These are phyloP conservation scores for Letharia columbiana DNA, from an alignment of 495 filamentous ascomycete species.

Conservation along the genomic window DNA sequence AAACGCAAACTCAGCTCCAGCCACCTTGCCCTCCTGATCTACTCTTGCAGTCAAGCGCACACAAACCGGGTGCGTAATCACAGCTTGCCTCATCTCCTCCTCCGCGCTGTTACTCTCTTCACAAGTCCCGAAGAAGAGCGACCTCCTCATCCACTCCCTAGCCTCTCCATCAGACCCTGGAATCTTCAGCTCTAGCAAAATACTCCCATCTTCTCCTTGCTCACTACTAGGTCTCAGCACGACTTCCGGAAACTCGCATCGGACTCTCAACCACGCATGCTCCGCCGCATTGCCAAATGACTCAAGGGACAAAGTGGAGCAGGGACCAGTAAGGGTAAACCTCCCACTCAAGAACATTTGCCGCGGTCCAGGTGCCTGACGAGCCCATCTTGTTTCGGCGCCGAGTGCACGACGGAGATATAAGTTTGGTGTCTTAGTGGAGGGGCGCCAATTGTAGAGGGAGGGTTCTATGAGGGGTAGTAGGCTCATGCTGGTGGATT, in stretches of 20 bases:
- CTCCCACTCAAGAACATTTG: constrained; percentile 11
- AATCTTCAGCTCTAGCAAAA: background rate
- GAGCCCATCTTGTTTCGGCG: background rate
- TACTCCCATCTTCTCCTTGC: background rate
- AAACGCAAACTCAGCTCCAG: constrained; percentile 8
- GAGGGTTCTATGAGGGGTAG: background rate
- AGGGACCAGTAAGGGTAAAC: background rate
- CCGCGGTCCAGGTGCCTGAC: background rate
- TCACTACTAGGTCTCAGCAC: background rate
- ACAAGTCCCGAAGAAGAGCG: background rate
- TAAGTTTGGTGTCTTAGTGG: background rate
- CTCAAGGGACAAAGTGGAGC: background rate
- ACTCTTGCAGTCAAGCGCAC: constrained; percentile 1
- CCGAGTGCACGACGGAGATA: constrained; percentile 9
- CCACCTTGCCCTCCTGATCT: background rate
- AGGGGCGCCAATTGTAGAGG: background rate
- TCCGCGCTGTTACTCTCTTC: constrained; percentile 4
- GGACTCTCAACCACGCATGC: constrained; percentile 5
- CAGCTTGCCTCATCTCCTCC: constrained; percentile 1
- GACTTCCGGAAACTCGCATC: constrained; percentile 9
- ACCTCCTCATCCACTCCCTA: constrained; percentile 1
- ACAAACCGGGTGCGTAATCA: constrained; percentile 1
- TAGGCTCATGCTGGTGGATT: background rate
- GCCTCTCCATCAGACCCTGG: constrained; percentile 5
- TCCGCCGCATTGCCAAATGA: background rate